A percentile compares a stretch with the other conserved stretches of the same genome.
Evolutionary conservation across 2,329 filamentous ascomycete species (phyloP).

Genomic region (Calonectria crousiana): DNA sequence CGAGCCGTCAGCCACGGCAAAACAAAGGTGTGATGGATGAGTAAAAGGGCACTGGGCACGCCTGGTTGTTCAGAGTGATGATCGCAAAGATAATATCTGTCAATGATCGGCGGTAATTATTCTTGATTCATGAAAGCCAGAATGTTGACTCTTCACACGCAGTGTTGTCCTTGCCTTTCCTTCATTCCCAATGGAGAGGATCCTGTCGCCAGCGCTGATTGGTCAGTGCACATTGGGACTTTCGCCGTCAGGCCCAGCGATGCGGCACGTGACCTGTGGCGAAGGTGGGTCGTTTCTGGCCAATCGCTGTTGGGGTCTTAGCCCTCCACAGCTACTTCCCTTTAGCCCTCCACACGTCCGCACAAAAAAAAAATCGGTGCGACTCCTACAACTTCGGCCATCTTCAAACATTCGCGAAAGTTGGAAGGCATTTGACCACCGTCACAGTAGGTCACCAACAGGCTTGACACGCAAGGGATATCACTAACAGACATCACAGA

Average conservation of each 20-base stretch:
- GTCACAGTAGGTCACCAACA: constrained; percentile 61
- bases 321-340: constrained; percentile 50
- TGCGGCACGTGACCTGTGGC: constrained; percentile 36
- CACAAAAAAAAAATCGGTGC: constrained; percentile 57
- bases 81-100: constrained; percentile 2
- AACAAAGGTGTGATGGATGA: neutral
- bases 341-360: constrained; percentile 56
- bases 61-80: neutral
- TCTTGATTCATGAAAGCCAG: constrained; percentile 9
- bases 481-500: constrained; percentile 62
- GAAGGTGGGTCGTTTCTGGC: constrained; percentile 36
- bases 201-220: constrained; percentile 38
- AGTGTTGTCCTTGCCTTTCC: constrained; percentile 16
- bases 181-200: constrained; percentile 16
- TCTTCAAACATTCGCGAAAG: constrained; percentile 56
- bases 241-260: constrained; percentile 9
- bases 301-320: constrained; percentile 53
- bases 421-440: constrained; percentile 59
- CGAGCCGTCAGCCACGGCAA: constrained; percentile 14
- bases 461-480: constrained; percentile 48
- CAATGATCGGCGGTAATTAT: constrained; percentile 22
- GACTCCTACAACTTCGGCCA: constrained; percentile 53
- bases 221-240: constrained; percentile 25
- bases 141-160: neutral
- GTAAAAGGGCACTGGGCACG: neutral